phyloP scores from a whole-genome alignment of 2,329 filamentous ascomycete species.

The Hymenoscyphus occultus region DNA sequence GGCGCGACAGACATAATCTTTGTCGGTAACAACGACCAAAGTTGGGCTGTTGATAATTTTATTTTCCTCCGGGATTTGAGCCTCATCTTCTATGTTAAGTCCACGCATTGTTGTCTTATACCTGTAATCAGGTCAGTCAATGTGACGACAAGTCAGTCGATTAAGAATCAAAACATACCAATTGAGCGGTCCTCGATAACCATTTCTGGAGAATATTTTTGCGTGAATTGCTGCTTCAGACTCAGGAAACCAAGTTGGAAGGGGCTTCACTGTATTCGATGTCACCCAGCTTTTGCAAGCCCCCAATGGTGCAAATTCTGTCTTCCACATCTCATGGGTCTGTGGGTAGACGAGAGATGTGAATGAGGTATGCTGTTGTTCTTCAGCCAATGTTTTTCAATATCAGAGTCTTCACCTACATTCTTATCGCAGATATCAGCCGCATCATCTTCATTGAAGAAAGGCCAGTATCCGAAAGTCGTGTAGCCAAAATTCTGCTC shows the following conservation, averaged over 20 bases:
- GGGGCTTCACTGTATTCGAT: not conserved
- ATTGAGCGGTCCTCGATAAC: conserved; percentile 1
- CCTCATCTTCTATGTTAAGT: conserved; percentile 1
- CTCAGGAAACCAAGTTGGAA: conserved; percentile 3
- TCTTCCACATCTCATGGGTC: not conserved
- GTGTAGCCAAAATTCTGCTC: conserved; percentile 15
- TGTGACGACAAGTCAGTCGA: not conserved
- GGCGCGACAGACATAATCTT: not conserved
- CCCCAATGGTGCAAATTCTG: not conserved
- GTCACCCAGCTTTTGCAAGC: not conserved
- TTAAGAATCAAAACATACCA: not conserved
- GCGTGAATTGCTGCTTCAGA: conserved; percentile 5
- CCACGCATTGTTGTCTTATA: conserved; percentile 5
- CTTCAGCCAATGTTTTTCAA: not conserved
- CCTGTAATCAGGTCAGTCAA: not conserved
- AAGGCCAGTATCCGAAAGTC: conserved; percentile 19
- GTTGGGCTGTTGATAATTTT: conserved; percentile 4
- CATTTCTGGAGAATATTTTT: not conserved
- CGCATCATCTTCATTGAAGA: conserved; percentile 20
- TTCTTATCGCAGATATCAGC: conserved; percentile 6
- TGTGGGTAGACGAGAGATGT: conserved; percentile 1
- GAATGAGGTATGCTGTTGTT: not conserved
- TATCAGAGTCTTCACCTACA: not conserved
- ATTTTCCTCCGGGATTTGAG: not conserved
- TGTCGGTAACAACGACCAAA: conserved; percentile 6